Base-by-base conservation (phyloP, 2,329 filamentous ascomycete genomes). In the Phialophora tarda region DNA sequence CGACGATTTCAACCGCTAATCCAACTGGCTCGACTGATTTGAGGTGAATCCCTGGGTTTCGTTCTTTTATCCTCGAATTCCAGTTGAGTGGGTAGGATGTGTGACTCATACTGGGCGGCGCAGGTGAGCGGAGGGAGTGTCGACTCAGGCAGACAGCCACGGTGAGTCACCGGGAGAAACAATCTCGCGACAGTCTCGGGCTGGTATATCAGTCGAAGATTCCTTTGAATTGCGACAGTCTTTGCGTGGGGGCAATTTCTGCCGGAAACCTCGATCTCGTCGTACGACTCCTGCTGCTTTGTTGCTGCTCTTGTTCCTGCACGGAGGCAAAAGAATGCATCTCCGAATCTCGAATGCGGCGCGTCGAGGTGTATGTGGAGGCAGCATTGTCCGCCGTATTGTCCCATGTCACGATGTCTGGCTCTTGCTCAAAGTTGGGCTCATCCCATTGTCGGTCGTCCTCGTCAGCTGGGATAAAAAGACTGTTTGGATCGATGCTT, bases 311-410 rank as follows among this genome's bases (percentile, higher is more conserved):
- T 61, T 64, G 41, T 38, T 66, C 30, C 64, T 70, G 60, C 41
- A 65, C 59, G 4, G 59, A 66, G 55, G 50, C 62, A 38, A 71
- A 67, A 32, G 68, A 70, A 64, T 76, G 71, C 34, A 75, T 71
- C 56, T 77, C 77, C 4, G 69, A 76, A 51, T 81, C 78, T 48
- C 75, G 76, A 30, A 80, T 69, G 1, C 73, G 71, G 11, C 74
- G 73, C 1, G 71, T 72, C 32, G 75, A 75, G 56, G 74, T 74
- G 14, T 76, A 74, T 48, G 76, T 75, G 73, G 64, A 69, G 32
- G 84, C 82, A 74, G 88, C 85, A 85, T 87, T 89, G 85, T 87
- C 89, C 2, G 86, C 85, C 55, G 89, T 80, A 62, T 84, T 85
- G 74, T 89, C 87, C 72, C 71, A 73, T 12, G 67, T 73, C 30